Percentiles rank a stretch among this genome's conserved stretches.
Conservation (phyloP, 2,329 filamentous ascomycete genomes). For the Botrytis hyacinthi region DNA sequence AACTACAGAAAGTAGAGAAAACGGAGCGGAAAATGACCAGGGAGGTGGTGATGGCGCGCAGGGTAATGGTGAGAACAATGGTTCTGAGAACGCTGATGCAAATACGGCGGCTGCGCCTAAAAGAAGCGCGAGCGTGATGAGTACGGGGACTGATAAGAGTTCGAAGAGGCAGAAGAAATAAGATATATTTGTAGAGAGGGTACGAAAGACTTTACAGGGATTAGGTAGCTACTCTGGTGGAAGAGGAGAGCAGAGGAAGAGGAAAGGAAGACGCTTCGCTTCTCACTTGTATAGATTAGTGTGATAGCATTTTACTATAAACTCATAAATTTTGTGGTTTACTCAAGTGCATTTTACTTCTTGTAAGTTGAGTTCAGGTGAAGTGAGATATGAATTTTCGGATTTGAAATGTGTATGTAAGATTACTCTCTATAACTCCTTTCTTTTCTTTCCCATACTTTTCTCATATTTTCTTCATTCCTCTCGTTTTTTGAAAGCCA, state of each 20-base stretch:
- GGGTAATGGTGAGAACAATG: conserved; percentile 42
- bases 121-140: conserved; percentile 80
- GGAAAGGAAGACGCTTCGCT: not conserved
- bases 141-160: conserved; percentile 62
- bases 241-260: not conserved
- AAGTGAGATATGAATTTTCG: not conserved
- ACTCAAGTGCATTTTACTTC: not conserved
- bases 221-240: too few relatives aligned
- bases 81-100: not conserved
- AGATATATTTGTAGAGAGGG: not conserved
- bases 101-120: conserved; percentile 52
- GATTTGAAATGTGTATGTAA: not conserved
- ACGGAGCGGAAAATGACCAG: not conserved
- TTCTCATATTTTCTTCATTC: not conserved
- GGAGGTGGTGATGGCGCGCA: conserved; percentile 37
- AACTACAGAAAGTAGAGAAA: conserved; percentile 44
- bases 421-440: not conserved
- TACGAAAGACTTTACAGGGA: not conserved
- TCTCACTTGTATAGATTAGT: not conserved
- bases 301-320: not conserved
- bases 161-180: conserved; percentile 49
- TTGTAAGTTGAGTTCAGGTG: not conserved
- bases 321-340: not conserved
- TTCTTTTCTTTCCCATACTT: not conserved
- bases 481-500: not conserved